Evolutionary conservation across 352 stramenopile genomes (phyloP), one percentile per base, ranked within the genome.

Genomic region (Pythium dissimile): DNA sequence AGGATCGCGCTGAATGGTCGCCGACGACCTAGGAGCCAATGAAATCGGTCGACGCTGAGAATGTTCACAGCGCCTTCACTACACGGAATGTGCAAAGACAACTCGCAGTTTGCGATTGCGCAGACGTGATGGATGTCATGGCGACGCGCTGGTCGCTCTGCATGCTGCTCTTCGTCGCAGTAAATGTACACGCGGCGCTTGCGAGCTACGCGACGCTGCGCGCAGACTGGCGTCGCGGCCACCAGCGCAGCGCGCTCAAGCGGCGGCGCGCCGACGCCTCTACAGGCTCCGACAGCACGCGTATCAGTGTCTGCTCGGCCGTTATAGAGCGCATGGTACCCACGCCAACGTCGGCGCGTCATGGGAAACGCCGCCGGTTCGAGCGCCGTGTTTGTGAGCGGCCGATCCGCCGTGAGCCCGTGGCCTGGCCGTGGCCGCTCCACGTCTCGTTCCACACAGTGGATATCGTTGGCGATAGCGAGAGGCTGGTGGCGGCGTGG

Each of bases 151-250:
- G 28, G 50, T 38, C 42, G 44, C 43, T 66, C 15, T 43, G 26
- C 23, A 67, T 67, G 52, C n/a, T 62, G 35, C 38, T 62, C 23
- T 62, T 67, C 46, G 18, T 67, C 21, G 59, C 31, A 13, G 59
- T 54, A 11, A 62, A 67, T 43, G 45, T 34, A 21, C 43, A 61
- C 45, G 59, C 59, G 8, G 39, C 32, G 28, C 15, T 37, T 12
- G 27, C 37, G 18, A 46, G 56, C 26, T 30, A 39, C 23, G 20
- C 23, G 20, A 23, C 24, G 46, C 48, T 64, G 13, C 9, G 28
- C 1, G 12, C 24, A 7, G 56, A 64, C 18, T 32, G 46, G 46
- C 21, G 20, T 3, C 18, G 12, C 11, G 9, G 38, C 20, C 31
- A 28, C 6, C 58, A 37, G 8, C 48, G 37, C 41, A 5, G n/a